Evolutionary conservation across 2,329 filamentous ascomycete species (phyloP), one percentile per base, ranked within the genome.

Genomic region (Nannizziopsis barbatae): DNA sequence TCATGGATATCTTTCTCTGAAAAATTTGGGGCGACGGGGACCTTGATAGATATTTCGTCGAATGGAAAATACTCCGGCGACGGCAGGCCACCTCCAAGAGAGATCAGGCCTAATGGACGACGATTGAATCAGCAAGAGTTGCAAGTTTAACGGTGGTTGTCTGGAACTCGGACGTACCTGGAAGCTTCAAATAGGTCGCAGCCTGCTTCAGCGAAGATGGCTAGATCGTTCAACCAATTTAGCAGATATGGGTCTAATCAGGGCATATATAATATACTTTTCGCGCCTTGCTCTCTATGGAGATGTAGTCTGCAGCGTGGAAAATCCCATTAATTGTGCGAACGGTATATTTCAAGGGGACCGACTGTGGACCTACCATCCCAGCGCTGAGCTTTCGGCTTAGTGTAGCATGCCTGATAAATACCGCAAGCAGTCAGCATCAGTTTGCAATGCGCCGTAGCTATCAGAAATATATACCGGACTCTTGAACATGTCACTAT

Each of bases 41-140:
- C 79, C 57, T 83, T 85, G 67, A 94, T 68, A 54, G 75, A 76
- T 43, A 96, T 67, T 55, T 83, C 75, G 55, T 90, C 81, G 59
- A 96, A 81, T n/a, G 92, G 92, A 61, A 98, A 98, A 67, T 93
- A 86, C 63, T 90, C 82, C 52, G 85, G 79, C 11, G 86, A 89
- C 3, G 92, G 92, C 15, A 98, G 72, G 2, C 92, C 92, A 45
- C 92, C 92, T 48, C 92, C 92, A 1, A 98, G 80, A 1, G 88
- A 95, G 61, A 98, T 92, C 51, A 95, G 69, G 12, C 84, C 69
- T 66, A 27, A 17, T 17, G 35, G 1, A n/a, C 27, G n/a, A 40
- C 4, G 17, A 35, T 35, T 42, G n/a, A 36, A 38, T 49, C 39
- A 38, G 50, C 41, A 50, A 5, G 12, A n/a, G 40, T 50, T 18